Evolutionary conservation across 1,284 basidiomycete genomes (phyloP).

Genomic region (Leccinum glutinopallens): DNA sequence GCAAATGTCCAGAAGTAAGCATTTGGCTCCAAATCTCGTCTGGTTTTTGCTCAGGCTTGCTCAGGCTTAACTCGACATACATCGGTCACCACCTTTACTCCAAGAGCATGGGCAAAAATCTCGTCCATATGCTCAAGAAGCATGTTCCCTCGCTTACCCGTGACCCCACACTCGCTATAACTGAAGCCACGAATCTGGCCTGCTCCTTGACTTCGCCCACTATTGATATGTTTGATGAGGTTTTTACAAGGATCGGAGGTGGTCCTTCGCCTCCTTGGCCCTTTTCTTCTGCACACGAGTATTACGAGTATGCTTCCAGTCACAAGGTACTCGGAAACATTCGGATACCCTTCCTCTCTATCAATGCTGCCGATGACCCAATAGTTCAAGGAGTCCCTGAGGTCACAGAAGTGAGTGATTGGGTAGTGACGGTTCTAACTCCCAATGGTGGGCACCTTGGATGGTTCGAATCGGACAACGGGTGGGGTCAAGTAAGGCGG

Average conservation of each 20-base stretch:
- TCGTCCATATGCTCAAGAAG: conserved; percentile 66
- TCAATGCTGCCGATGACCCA: conserved; percentile 93
- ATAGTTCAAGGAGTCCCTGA: conserved; percentile 70
- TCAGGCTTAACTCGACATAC: conserved; percentile 64
- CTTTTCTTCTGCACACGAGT: conserved; percentile 73
- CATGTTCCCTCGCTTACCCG: conserved; percentile 55
- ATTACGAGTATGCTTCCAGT: conserved; percentile 77
- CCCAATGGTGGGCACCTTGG: conserved; percentile 90
- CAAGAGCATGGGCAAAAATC: conserved; percentile 80
- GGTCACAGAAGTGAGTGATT: conserved; percentile 58
- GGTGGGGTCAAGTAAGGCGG: conserved; percentile 49
- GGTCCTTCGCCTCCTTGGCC: conserved; percentile 83
- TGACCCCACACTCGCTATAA: conserved; percentile 53
- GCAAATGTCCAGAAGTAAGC: conserved; percentile 59
- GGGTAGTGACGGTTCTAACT: conserved; percentile 77
- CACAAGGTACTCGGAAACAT: conserved; percentile 58
- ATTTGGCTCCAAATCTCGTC: conserved; percentile 21
- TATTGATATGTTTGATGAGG: conserved; percentile 63
- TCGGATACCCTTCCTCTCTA: conserved; percentile 73
- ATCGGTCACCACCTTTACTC: conserved; percentile 79
- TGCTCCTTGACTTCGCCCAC: conserved; percentile 54
- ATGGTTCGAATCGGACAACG: conserved; percentile 76
- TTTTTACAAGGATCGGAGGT: conserved; percentile 75
- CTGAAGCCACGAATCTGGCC: conserved; percentile 48
- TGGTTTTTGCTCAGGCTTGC: conserved; percentile 14